phyloP scores from a whole-genome alignment of 768 basidiomycete species.

The Cystobasidium tubakii region DNA sequence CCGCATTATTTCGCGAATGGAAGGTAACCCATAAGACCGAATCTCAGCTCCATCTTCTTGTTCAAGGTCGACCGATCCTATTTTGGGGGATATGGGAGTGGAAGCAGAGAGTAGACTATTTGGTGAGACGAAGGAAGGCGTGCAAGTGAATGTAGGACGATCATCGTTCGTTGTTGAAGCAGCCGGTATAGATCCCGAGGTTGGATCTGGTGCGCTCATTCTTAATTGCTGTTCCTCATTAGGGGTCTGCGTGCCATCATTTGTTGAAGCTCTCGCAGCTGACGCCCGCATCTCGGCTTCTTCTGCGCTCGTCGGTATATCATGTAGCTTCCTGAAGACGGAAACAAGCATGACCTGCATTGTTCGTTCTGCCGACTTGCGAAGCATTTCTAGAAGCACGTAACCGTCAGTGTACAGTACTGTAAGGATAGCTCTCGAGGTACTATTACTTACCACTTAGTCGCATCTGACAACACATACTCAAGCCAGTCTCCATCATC shows the following conservation, averaged over 20 bases:
- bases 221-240: constrained; percentile 22
- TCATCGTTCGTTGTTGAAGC: constrained; percentile 33
- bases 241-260: background rate
- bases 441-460: constrained; percentile 68
- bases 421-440: too few relatives aligned
- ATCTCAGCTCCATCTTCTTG: constrained; percentile 47
- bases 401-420: background rate
- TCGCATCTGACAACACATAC: constrained; percentile 93
- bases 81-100: constrained; percentile 1
- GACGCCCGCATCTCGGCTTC: constrained; percentile 13
- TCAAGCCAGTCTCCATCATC: constrained; percentile 94
- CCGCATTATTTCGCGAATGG: constrained; percentile 82
- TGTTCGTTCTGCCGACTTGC: constrained; percentile 77
- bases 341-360: constrained; percentile 81
- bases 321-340: constrained; percentile 64
- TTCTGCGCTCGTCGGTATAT: constrained; percentile 36
- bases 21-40: constrained; percentile 72
- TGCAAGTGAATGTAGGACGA: background rate
- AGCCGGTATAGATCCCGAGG: constrained; percentile 41
- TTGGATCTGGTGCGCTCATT: constrained; percentile 44
- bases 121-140: background rate
- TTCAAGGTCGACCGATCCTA: background rate
- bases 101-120: background rate
- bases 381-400: constrained; percentile 63
- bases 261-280: background rate